Conservation (phyloP, 169 alveolate species). For the Cryptosporidium meleagridis region DNA sequence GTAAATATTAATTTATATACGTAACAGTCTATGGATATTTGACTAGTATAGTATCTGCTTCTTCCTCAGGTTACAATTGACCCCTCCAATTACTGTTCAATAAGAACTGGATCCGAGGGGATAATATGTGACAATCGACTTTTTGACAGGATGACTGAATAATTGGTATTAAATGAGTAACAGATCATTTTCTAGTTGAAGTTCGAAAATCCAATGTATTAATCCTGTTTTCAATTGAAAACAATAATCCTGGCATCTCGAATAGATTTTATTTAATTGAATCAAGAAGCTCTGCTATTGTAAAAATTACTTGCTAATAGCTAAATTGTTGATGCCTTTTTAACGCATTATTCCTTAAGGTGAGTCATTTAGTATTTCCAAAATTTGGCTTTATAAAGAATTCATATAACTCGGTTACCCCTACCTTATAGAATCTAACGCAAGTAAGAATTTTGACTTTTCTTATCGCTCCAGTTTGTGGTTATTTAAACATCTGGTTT, state of each 20-base stretch:
- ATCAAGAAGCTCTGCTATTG: constrained; percentile 36
- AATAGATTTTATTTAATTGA: not conserved
- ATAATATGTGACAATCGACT: constrained; percentile 71
- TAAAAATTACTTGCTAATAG: not conserved
- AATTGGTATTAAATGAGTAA: constrained; percentile 56
- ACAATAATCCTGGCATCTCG: constrained; percentile 11
- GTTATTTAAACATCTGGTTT: constrained; percentile 28
- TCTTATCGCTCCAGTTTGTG: constrained; percentile 47
- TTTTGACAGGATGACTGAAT: constrained; percentile 75
- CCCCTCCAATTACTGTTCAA: constrained; percentile 74
- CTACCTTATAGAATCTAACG: not conserved
- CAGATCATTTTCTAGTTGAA: constrained; percentile 39
- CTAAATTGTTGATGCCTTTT: constrained; percentile 3
- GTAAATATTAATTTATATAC: constrained; percentile 3
- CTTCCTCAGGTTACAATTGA: constrained; percentile 75
- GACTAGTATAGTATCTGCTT: constrained; percentile 76
- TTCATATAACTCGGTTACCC: not conserved
- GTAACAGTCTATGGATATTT: constrained; percentile 75
- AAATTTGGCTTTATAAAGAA: not conserved
- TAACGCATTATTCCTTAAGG: constrained; percentile 2
- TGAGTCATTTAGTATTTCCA: not conserved
- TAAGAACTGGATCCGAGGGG: constrained; percentile 57
- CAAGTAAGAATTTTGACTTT: not conserved
- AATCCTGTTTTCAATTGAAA: constrained; percentile 15
- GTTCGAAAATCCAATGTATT: constrained; percentile 49